phyloP scores from a whole-genome alignment of 2,329 filamentous ascomycete species.

The Rutstroemia sp. region DNA sequence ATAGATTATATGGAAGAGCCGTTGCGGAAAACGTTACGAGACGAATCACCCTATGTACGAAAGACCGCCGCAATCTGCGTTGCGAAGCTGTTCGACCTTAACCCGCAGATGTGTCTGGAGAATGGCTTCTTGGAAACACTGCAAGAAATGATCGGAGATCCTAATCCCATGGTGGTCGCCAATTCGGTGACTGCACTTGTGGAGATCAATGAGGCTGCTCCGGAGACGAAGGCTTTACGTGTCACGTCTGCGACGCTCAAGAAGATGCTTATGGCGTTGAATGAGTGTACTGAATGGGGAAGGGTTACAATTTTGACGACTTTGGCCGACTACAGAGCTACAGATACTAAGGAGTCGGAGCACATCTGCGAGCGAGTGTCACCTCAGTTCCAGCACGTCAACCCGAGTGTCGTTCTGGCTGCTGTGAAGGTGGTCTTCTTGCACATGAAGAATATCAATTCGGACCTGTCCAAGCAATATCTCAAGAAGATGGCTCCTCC shows the following conservation, averaged over 20 bases:
- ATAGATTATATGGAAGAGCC: slow-evolving; percentile 99
- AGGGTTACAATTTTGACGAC: slow-evolving; percentile 88
- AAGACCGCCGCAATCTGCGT: slow-evolving; percentile 98
- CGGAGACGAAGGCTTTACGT: slow-evolving; percentile 79
- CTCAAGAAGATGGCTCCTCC: slow-evolving; percentile 98
- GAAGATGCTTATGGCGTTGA: slow-evolving; percentile 92
- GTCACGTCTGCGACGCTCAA: slow-evolving; percentile 80
- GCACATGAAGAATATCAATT: slow-evolving; percentile 80
- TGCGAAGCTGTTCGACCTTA: slow-evolving; percentile 94
- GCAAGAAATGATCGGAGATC: slow-evolving; percentile 93
- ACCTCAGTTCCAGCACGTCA: slow-evolving; percentile 97
- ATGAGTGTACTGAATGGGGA: slow-evolving; percentile 98
- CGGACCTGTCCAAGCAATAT: slow-evolving; percentile 75
- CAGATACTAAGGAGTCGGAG: slow-evolving; percentile 92
- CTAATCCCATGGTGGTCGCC: slow-evolving; percentile 98
- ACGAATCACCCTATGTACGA: slow-evolving; percentile 96
- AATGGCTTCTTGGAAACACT: slow-evolving; percentile 92
- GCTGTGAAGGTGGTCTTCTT: slow-evolving; percentile 97
- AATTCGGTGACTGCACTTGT: slow-evolving; percentile 92
- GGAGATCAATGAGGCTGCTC: slow-evolving; percentile 84
- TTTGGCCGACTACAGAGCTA: slow-evolving; percentile 76
- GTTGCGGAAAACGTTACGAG: slow-evolving; percentile 85
- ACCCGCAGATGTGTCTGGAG: slow-evolving; percentile 85
- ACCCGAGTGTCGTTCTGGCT: slow-evolving; percentile 92
- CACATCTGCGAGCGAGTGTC: slow-evolving; percentile 96